phyloP scores from a whole-genome alignment of 768 basidiomycete genomes.

The Brasilioporus rufonigricans region DNA sequence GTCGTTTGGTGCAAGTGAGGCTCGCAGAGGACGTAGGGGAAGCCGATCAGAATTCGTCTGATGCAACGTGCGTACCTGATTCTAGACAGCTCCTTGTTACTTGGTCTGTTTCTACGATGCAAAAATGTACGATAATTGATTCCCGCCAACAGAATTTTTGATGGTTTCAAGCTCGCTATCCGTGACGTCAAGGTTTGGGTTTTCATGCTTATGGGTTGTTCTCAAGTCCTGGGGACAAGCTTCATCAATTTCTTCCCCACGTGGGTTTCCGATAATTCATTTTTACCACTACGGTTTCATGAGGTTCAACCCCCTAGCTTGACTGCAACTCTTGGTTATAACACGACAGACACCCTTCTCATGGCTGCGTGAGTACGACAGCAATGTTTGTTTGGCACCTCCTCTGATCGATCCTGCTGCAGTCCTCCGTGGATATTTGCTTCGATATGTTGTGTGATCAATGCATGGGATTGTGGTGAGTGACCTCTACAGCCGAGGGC shows the following conservation, averaged over 20 bases:
- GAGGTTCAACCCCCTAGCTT: conserved; percentile 34
- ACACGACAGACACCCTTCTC: conserved; percentile 56
- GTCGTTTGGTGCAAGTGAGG: conserved; percentile 59
- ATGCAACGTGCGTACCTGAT: conserved; percentile 12
- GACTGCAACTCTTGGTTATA: conserved; percentile 58
- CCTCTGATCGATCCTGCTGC: neutral
- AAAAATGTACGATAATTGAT: neutral
- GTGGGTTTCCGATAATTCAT: conserved; percentile 24
- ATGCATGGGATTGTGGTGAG: conserved; percentile 53
- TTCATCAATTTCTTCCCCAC: conserved; percentile 62
- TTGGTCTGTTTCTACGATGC: neutral
- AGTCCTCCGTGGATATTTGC: conserved; percentile 65
- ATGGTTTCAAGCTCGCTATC: conserved; percentile 53
- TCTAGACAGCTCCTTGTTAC: neutral
- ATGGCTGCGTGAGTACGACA: conserved; percentile 50
- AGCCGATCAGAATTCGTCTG: conserved; percentile 49
- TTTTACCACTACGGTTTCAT: neutral
- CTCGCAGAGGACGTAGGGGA: conserved; percentile 68
- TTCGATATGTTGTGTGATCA: conserved; percentile 46
- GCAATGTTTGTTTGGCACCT: neutral
- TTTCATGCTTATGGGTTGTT: conserved; percentile 51
- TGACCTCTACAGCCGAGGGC: neutral
- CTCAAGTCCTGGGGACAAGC: conserved; percentile 53
- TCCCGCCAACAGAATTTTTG: conserved; percentile 37
- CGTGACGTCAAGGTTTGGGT: conserved; percentile 53